Base-by-base conservation (phyloP, 1,284 basidiomycete species). In the Inonotus hispidus region DNA sequence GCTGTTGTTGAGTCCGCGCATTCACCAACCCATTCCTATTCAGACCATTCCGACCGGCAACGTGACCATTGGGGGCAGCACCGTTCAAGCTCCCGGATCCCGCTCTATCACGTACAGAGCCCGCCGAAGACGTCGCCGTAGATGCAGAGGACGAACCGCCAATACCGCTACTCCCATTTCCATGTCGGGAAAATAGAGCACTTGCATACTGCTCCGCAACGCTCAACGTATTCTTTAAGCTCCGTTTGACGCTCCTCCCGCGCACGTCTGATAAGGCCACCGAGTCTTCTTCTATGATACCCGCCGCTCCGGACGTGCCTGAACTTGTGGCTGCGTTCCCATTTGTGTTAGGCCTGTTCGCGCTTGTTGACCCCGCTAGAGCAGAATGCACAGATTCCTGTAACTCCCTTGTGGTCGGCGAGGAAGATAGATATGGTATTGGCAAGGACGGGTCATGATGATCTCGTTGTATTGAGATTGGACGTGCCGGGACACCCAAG, bases 161-260 rank as follows among this genome's bases (percentile, higher is more conserved):
- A 43, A 21, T 21, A 21, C 41, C 41, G 2, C 6, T n/a, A 43
- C 19, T 43, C 41, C 41, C 68, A 43, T 43, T 43, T 16, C 4
- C 32, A 7, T 78, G 73, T 21, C 85, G 84, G 64, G 88, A 86
- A 35, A 88, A 73, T 65, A 89, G 79, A 5, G 82, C 79, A 60
- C 75, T 82, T 2, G 85, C 82, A 66, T 84, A 85, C 60, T 85
- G 81, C 68, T 90, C 87, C 7, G 88, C 87, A 27, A 79, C 83
- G 60, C 77, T 82, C 57, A 88, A 70, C 5, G 86, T 87, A 64
- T 80, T 87, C 56, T 87, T 78, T 55, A 88, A 67, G 64, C 82
- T 85, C 64, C 83, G 76, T 69, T 81, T 86, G 37, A 84, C 83
- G 66, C 79, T 84, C 65, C 86, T 74, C 25, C 83, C 84, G 57